Base-by-base conservation (phyloP, 768 basidiomycete species). In the Boletus sensibilis region DNA sequence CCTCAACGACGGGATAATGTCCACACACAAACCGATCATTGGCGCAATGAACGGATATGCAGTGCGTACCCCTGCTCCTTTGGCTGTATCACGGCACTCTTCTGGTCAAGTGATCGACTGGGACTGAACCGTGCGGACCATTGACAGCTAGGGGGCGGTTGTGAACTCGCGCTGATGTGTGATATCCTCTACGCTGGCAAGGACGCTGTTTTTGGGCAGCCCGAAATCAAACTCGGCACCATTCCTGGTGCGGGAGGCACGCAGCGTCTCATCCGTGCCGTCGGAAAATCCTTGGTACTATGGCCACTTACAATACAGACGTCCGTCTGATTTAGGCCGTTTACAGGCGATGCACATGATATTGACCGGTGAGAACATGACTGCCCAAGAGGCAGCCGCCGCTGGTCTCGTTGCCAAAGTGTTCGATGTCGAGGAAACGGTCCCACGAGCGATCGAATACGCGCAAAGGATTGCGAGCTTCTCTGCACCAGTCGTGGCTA, bases 181-280 rank as follows among this genome's bases (percentile, higher is more conserved):
- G 95, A 98, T 72, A 92, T 97, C 71, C 84, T 97, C 67, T 84
- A 95, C 55, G 92, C 91, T 12, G 88, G 92, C 9, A 86, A 90
- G 2, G 88, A 81, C 23, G 94, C 96, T 13, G 83, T 85, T 56
- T 98, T 98, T 68, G 94, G 93, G 18, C 95, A 96, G 68, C 96
- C 96, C 13, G 96, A 98, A 71, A 92, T 98, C 74, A 94, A 90
- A 64, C 82, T 97, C 37, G 95, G 94, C 52, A 87, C 92, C 54
- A 95, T 98, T 67, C 94, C 95, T 21, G 95, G 95, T 10, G 92
- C 88, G 11, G 95, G 95, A 50, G 95, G 95, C 10, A 92, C 94
- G 0, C 95, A 98, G 67, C 88, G 95, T 37, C 83, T 98, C 47
- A 86, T 90, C 20, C 83, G 80, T 54, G 81, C 87, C 9, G 81